Conservation (phyloP, 2,329 filamentous ascomycete genomes). For the Knoxdaviesia capensis region DNA sequence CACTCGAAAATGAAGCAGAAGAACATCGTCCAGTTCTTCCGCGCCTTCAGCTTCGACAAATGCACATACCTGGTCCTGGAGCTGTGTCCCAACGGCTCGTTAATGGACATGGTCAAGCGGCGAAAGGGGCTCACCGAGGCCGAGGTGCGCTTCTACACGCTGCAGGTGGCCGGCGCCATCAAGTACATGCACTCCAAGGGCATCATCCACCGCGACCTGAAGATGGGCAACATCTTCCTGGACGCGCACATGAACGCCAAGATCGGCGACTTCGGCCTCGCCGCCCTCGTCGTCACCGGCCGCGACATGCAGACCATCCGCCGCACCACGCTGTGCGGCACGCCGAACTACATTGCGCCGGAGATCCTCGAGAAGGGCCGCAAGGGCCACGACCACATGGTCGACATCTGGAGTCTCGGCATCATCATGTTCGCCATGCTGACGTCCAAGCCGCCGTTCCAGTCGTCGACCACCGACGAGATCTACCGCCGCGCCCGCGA, state of each 20-base stretch:
- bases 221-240: conserved; percentile 95
- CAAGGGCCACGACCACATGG: conserved; percentile 91
- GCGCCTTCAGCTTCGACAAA: conserved; percentile 75
- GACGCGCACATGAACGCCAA: conserved; percentile 94
- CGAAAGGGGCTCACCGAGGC: conserved; percentile 80
- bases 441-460: conserved; percentile 88
- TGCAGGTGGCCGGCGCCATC: conserved; percentile 90
- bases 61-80: conserved; percentile 91
- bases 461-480: conserved; percentile 73
- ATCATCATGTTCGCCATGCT: conserved; percentile 98
- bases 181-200: conserved; percentile 95
- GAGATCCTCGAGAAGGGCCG: conserved; percentile 90
- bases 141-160: conserved; percentile 80
- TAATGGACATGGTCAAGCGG: conserved; percentile 95
- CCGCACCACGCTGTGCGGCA: conserved; percentile 86
- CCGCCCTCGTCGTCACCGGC: conserved; percentile 76
- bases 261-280: conserved; percentile 90
- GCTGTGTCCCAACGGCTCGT: conserved; percentile 81
- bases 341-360: conserved; percentile 94
- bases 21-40: conserved; percentile 88
- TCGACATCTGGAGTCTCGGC: conserved; percentile 94
- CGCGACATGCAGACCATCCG: conserved; percentile 71
- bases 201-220: conserved; percentile 90
- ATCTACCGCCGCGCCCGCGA: conserved; percentile 56
- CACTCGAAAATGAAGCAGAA: conserved; percentile 95